Conservation (phyloP, 768 basidiomycete genomes). For the Wakefieldia striispora region DNA sequence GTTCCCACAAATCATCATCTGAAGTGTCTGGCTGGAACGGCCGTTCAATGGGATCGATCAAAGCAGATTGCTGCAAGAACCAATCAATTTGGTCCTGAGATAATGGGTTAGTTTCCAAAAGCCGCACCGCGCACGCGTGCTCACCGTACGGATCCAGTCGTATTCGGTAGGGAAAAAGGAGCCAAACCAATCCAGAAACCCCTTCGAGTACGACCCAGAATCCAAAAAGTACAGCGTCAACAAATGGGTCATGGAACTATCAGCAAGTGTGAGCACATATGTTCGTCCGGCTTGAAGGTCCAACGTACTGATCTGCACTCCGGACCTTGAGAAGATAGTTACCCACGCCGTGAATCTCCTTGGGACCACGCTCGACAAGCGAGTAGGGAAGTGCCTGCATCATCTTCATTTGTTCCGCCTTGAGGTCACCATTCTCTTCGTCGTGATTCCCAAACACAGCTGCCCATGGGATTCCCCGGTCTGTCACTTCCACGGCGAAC, state of each 20-base stretch:
- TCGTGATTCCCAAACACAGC: constrained; percentile 96
- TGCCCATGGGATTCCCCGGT: constrained; percentile 85
- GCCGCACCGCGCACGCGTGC: constrained; percentile 10
- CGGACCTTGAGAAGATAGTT: constrained; percentile 87
- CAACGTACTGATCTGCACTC: constrained; percentile 79
- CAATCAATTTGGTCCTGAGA: constrained; percentile 75
- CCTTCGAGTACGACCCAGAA: constrained; percentile 73
- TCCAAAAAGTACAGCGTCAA: constrained; percentile 91
- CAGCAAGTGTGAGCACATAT: constrained; percentile 6
- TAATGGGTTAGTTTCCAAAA: neutral
- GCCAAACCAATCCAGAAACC: constrained; percentile 53
- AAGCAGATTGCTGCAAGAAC: constrained; percentile 82
- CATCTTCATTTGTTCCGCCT: constrained; percentile 63
- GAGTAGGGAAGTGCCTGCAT: constrained; percentile 86
- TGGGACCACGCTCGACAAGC: constrained; percentile 76
- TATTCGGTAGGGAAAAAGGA: constrained; percentile 71
- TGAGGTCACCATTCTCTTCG: constrained; percentile 60
- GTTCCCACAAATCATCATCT: constrained; percentile 64
- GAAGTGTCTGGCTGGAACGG: constrained; percentile 80
- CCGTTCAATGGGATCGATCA: constrained; percentile 71
- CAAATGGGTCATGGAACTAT: constrained; percentile 82
- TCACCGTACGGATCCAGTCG: constrained; percentile 78
- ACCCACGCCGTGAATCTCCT: constrained; percentile 83
- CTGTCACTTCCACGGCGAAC: constrained; percentile 74
- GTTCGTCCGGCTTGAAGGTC: neutral